Conservation (phyloP, 768 basidiomycete species). For the Cubamyces lactineus region DNA sequence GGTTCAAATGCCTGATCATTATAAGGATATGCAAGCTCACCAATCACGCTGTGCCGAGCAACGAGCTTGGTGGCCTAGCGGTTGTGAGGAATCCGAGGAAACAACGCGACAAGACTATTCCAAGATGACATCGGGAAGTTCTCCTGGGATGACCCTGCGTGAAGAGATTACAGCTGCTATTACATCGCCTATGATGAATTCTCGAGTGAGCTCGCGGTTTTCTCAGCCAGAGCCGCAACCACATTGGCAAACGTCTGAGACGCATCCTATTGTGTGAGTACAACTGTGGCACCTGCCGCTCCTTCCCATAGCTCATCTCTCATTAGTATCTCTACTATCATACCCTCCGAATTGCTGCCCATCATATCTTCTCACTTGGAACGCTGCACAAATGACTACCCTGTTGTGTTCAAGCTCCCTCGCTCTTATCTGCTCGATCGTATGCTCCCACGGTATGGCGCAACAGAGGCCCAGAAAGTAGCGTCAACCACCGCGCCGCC, state of each 20-base stretch:
- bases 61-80: slow-evolving; percentile 51
- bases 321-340: slow-evolving; percentile 55
- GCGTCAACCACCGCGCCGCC: background rate
- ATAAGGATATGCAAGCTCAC: slow-evolving; percentile 52
- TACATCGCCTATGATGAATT: slow-evolving; percentile 40
- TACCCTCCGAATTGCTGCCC: slow-evolving; percentile 53
- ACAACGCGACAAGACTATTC: background rate
- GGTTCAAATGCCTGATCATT: slow-evolving; percentile 60
- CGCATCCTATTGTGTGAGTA: slow-evolving; percentile 83
- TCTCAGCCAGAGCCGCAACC: slow-evolving; percentile 5
- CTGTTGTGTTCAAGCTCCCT: slow-evolving; percentile 42
- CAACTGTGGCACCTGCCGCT: background rate
- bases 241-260: slow-evolving; percentile 68
- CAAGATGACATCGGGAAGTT: background rate
- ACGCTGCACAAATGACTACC: slow-evolving; percentile 17
- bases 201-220: background rate
- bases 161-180: slow-evolving; percentile 60
- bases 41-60: slow-evolving; percentile 46
- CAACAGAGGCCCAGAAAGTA: background rate
- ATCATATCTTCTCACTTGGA: slow-evolving; percentile 44
- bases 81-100: background rate
- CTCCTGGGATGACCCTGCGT: slow-evolving; percentile 41
- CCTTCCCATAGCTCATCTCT: background rate
- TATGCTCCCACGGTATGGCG: slow-evolving; percentile 13
- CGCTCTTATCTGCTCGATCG: slow-evolving; percentile 38